A percentile compares a stretch with the other conserved stretches of the same genome.
These are phyloP conservation scores for Mucor irregularis DNA, from an alignment of 371 early-diverging fungal species.

Conservation along the genomic window DNA sequence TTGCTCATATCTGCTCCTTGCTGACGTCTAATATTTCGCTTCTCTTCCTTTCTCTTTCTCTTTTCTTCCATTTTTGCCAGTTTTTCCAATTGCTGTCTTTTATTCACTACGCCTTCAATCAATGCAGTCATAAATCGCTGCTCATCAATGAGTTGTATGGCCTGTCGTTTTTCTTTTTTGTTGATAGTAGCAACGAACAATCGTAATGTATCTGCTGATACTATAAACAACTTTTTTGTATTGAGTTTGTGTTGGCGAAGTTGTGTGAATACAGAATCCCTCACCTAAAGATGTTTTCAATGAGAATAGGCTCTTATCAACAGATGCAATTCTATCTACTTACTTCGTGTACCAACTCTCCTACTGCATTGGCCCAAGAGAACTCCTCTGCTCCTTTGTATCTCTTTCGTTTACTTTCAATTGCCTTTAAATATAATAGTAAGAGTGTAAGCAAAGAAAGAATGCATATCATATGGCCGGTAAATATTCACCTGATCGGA, in stretches of 20 bases:
- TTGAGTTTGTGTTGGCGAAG: constrained; percentile 36
- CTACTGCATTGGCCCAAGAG: constrained; percentile 37
- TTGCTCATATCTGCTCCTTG: background rate
- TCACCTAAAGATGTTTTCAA: constrained; percentile 19
- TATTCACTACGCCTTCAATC: constrained; percentile 40
- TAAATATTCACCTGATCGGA: constrained; percentile 38
- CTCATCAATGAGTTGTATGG: constrained; percentile 37
- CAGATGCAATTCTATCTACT: background rate
- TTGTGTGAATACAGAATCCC: constrained; percentile 33
- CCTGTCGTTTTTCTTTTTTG: constrained; percentile 24
- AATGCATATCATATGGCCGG: no score
- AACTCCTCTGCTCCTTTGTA: constrained; percentile 15
- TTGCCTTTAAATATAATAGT: constrained; percentile 18
- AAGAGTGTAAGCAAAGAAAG: background rate
- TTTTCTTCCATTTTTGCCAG: constrained; percentile 2
- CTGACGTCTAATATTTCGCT: background rate
- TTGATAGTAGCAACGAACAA: constrained; percentile 38
- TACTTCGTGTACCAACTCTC: constrained; percentile 41
- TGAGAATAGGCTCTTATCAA: background rate
- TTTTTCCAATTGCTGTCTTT: constrained; percentile 23
- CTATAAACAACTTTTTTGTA: constrained; percentile 38
- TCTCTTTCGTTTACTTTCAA: constrained; percentile 35
- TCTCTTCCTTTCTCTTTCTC: constrained; percentile 4
- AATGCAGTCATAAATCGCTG: constrained; percentile 39
- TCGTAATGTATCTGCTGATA: constrained; percentile 42